Evolutionary conservation across 805 yeast genomes (phyloP).

Genomic region (Dipodascus albidus): DNA sequence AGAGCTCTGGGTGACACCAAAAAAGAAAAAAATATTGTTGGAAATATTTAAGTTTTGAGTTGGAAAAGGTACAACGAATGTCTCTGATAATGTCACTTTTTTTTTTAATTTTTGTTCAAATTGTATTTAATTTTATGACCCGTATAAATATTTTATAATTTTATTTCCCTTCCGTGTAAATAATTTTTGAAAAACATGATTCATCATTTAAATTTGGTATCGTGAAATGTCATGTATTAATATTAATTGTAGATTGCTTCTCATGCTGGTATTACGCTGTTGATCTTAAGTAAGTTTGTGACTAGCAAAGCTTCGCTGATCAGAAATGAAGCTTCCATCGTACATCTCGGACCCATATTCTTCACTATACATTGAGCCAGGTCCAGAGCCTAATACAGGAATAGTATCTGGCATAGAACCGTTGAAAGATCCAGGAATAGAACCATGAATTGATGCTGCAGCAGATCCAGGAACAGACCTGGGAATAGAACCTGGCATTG

Average conservation of each 20-base stretch:
- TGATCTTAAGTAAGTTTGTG: neutral
- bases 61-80: too few relatives aligned
- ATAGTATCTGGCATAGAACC: neutral
- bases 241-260: neutral
- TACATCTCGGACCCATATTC: neutral
- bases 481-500: conserved; percentile 9
- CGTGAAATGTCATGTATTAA: neutral
- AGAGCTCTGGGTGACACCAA: conserved; percentile 27
- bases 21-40: neutral
- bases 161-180: too few relatives aligned
- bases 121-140: too few relatives aligned
- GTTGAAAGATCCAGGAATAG: neutral
- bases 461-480: conserved; percentile 6
- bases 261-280: neutral
- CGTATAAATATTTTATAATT: too few relatives aligned
- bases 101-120: neutral
- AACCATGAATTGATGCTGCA: conserved; percentile 7
- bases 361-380: neutral
- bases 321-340: neutral
- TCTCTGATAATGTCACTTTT: too few relatives aligned
- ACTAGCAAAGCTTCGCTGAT: neutral
- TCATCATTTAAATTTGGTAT: too few relatives aligned
- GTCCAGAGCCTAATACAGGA: too few relatives aligned
- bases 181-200: too few relatives aligned
- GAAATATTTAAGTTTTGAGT: neutral